Base-by-base conservation (phyloP, 2,329 filamentous ascomycete species). In the Cladophialophora exuberans region DNA sequence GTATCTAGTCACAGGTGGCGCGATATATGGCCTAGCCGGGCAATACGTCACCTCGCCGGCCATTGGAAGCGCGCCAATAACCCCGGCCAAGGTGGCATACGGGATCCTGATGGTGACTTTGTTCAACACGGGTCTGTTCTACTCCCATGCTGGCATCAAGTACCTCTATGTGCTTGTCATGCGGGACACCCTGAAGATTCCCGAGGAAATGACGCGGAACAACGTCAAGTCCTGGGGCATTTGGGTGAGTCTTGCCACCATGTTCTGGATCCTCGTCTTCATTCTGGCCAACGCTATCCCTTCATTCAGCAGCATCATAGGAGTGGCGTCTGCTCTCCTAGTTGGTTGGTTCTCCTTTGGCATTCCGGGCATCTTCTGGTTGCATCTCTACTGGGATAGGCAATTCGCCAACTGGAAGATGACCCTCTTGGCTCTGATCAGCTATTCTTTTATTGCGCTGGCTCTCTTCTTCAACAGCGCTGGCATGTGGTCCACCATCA, bases 231-330 rank as follows among this genome's bases (percentile, higher is more conserved):
- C 69, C 18, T 72, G 69, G 69, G 51, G 65, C 17, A 68, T 69
- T 25, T 72, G 69, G 69, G 49, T 69, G 18, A 47, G 26, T 6
- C 48, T 69, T 2, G 68, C 70, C 22, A 44, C 50, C 7, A 22
- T 70, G 1, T 89, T 87, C 3, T 95, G 90, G 86, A 72, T 91
- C 15, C 64, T 88, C n/a, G 89, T 89, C 2, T 94, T 93, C 69
- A 82, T 95, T 69, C 90, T 95, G 62, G 88, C 90, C 3, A 87
- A 94, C 68, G 85, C 92, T 39, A 94, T 95, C 65, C 90, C 90
- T 0, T 93, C 94, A 78, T 95, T 95, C 75, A 85, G 82, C 7
- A 89, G 89, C 54, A 75, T 78, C 61, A 69, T 79, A 4, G 69
- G 68, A 6, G 67, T 74, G 56, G 71, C 69, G 46, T 73, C 70